Evolutionary conservation across 805 yeast genomes (phyloP), one percentile per base, ranked within the genome.

Genomic region (Cyberlindnera samutprakarnensis): DNA sequence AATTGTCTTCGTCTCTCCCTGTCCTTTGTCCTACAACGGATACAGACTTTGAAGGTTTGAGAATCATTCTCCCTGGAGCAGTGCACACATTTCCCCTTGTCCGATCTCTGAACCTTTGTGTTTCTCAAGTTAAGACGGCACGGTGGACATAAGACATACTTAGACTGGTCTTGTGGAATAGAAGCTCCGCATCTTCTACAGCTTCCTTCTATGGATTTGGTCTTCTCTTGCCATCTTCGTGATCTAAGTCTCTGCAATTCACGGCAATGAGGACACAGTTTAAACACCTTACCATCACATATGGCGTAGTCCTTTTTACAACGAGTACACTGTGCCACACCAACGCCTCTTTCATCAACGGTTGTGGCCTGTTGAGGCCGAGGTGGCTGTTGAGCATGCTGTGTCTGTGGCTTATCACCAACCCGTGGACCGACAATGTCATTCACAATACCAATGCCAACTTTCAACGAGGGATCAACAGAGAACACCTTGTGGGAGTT

Each of bases 71-170:
- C 75, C 3, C 82, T 81, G 1, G 76, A 62, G 39, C 85, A 78
- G 47, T 78, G 84, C 12, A 78, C 80, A 56, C 85, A 78, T 44
- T 68, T 68, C 1, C 85, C 84, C 41, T 65, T 68, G 10, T 74
- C 72, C 6, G 73, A 79, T 25, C 85, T 58, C 32, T 62, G 66
- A 1, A 75, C 73, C 46, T 78, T 78, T 28, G 75, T 57, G 2
- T 66, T 57, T 39, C 84, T 58, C 20, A 77, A 56, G 24, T 68
- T 65, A 42, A 60, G 64, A 25, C 85, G 61, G 45, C 85, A 78
- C 26, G 61, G 62, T 5, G 75, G 74, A 54, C 85, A 78, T 28
- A 78, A 54, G 1, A 75, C 83, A 51, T 54, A 78, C 33, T 67
- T 64, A 24, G 61, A 59, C 32, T 68, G 70, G 15, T 69, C 75